phyloP scores from a whole-genome alignment of 345 rosid species.

The Salix udensis region DNA sequence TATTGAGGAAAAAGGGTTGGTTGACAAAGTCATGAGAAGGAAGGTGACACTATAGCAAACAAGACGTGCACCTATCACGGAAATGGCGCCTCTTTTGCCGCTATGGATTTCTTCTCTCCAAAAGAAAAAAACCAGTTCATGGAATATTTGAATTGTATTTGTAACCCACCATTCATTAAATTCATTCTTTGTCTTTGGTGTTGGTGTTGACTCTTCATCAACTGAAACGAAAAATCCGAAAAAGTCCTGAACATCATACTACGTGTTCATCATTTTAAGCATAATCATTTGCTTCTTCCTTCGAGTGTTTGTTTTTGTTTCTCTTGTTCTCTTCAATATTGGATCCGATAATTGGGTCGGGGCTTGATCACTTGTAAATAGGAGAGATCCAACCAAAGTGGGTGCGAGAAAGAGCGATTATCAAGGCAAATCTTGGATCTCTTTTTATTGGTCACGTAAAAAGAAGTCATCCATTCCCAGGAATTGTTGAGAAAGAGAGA shows the following conservation, averaged over 20 bases:
- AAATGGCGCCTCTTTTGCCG: constrained; percentile 18
- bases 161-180: not conserved
- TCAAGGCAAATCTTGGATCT: constrained; percentile 25
- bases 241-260: not conserved
- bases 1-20: not conserved
- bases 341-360: constrained; percentile 26
- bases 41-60: not conserved
- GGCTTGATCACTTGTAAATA: constrained; percentile 15
- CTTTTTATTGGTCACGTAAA: not conserved
- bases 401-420: constrained; percentile 16
- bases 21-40: not conserved
- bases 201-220: constrained; percentile 6
- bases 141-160: not conserved
- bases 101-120: not conserved
- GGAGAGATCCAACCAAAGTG: constrained; percentile 24
- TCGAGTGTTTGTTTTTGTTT: not conserved
- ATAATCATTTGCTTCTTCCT: not conserved
- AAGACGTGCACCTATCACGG: constrained; percentile 37
- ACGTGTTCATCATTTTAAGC: constrained; percentile 18
- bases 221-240: not conserved
- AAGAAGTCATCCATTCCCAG: not conserved
- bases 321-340: not conserved
- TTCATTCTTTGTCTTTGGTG: constrained; percentile 1
- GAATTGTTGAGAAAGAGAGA: not conserved
- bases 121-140: not conserved